Percentiles rank a stretch among this genome's conserved stretches.
These are phyloP conservation scores for Citrullus mucosospermus DNA, from an alignment of 306 rosid species.

Conservation along the genomic window DNA sequence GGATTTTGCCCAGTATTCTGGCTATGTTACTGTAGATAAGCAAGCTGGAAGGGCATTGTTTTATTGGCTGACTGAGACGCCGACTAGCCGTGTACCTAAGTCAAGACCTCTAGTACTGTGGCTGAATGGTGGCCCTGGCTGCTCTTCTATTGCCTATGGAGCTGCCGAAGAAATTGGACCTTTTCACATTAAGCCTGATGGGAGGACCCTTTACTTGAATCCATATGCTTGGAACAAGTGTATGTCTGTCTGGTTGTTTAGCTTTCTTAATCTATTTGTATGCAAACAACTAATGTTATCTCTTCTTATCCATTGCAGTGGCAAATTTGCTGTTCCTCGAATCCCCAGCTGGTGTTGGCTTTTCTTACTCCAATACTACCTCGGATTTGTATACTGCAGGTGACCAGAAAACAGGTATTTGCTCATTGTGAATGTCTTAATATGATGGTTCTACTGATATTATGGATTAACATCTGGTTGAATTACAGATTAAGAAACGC, in stretches of 20 bases:
- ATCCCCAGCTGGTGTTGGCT: slow-evolving; percentile 98
- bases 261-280: not conserved
- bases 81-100: slow-evolving; percentile 32
- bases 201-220: slow-evolving; percentile 71
- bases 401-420: slow-evolving; percentile 78
- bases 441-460: not conserved
- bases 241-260: slow-evolving; percentile 19
- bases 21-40: slow-evolving; percentile 77
- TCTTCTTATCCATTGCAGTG: slow-evolving; percentile 39
- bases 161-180: slow-evolving; percentile 95
- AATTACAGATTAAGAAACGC: not conserved
- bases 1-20: slow-evolving; percentile 72
- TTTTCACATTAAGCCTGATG: slow-evolving; percentile 66
- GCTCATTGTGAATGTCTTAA: not conserved
- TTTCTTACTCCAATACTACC: slow-evolving; percentile 69
- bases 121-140: slow-evolving; percentile 99
- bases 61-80: slow-evolving; percentile 85
- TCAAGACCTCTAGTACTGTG: slow-evolving; percentile 87
- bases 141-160: slow-evolving; percentile 95
- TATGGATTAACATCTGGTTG: not conserved
- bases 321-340: slow-evolving; percentile 86
- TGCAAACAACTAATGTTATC: not conserved
- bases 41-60: slow-evolving; percentile 73
- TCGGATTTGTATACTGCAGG: slow-evolving; percentile 69
- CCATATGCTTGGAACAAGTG: slow-evolving; percentile 89